Percentiles rank a stretch among this genome's conserved stretches.
Evolutionary conservation across 2,329 filamentous ascomycete species (phyloP).

Genomic region (Phialemoniopsis sp.): DNA sequence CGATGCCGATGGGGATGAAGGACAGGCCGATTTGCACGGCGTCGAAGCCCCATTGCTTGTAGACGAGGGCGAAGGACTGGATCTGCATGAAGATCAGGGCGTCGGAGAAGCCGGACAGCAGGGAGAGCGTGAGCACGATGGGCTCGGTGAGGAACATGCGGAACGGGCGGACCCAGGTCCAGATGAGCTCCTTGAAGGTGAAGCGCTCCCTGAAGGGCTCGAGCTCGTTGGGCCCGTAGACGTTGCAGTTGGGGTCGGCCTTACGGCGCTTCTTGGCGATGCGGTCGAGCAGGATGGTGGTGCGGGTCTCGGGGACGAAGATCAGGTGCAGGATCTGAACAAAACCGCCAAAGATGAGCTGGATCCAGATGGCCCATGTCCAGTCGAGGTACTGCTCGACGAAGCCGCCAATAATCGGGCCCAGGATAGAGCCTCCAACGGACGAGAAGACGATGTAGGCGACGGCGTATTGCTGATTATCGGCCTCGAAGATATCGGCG

Average conservation of each 20-base stretch:
- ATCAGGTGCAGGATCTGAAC: slow-evolving; percentile 65
- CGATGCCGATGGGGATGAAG: slow-evolving; percentile 63
- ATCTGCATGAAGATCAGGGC: slow-evolving; percentile 77
- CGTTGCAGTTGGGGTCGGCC: slow-evolving; percentile 51
- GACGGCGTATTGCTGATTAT: slow-evolving; percentile 71
- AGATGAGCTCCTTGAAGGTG: slow-evolving; percentile 49
- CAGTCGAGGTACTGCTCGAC: slow-evolving; percentile 63
- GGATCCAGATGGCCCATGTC: slow-evolving; percentile 74
- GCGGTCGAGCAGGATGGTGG: slow-evolving; percentile 71
- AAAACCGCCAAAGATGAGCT: slow-evolving; percentile 70
- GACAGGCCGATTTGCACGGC: slow-evolving; percentile 52
- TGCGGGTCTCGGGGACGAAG: slow-evolving; percentile 73
- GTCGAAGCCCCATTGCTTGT: slow-evolving; percentile 61
- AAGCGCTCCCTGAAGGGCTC: slow-evolving; percentile 56
- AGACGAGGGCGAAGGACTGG: slow-evolving; percentile 66
- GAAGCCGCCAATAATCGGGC: slow-evolving; percentile 76
- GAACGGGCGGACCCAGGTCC: slow-evolving; percentile 61
- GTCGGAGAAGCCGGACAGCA: slow-evolving; percentile 69
- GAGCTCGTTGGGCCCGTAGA: slow-evolving; percentile 73
- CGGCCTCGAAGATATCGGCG: slow-evolving; percentile 68
- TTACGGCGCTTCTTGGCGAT: slow-evolving; percentile 73
- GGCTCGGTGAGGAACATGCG: slow-evolving; percentile 72
- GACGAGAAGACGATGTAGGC: slow-evolving; percentile 76
- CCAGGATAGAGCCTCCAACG: slow-evolving; percentile 71
- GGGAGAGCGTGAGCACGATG: slow-evolving; percentile 66